Conservation (phyloP, 2,329 filamentous ascomycete species). For the Graphilbum sp. region DNA sequence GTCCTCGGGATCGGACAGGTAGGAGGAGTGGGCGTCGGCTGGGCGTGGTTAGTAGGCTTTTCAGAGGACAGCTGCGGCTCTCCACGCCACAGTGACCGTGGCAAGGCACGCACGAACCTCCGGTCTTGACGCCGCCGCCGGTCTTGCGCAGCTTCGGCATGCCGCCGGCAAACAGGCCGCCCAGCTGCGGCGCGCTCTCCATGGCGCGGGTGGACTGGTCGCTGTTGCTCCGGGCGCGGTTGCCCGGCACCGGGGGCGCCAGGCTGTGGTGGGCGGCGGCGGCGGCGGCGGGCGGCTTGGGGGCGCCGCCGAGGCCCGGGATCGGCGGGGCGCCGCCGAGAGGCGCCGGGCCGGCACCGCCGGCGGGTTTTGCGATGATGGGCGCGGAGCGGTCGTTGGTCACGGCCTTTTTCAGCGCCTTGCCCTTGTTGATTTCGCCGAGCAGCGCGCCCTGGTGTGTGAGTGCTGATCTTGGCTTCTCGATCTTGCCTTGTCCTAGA, state of each 20-base stretch:
- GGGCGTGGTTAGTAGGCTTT: not conserved
- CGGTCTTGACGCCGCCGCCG: constrained; percentile 64
- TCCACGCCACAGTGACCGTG: constrained; percentile 9
- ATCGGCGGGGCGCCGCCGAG: constrained; percentile 68
- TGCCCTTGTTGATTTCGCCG: constrained; percentile 73
- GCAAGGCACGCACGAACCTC: constrained; percentile 22
- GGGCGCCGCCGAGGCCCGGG: constrained; percentile 41
- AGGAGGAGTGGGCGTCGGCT: constrained; percentile 55
- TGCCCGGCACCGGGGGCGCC: constrained; percentile 55
- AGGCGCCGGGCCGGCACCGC: constrained; percentile 34
- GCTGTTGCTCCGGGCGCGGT: constrained; percentile 69
- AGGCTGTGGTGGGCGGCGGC: constrained; percentile 36
- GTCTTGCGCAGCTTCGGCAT: constrained; percentile 91
- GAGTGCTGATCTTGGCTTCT: too few species aligned
- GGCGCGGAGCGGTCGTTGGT: constrained; percentile 90
- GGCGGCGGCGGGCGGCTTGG: constrained; percentile 26
- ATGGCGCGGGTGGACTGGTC: constrained; percentile 40
- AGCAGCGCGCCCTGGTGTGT: constrained; percentile 72
- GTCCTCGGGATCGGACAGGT: constrained; percentile 62
- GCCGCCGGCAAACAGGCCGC: constrained; percentile 76
- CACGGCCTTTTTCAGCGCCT: constrained; percentile 63
- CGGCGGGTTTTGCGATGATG: constrained; percentile 33
- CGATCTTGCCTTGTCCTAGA: too few species aligned
- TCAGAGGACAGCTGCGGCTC: too few species aligned
- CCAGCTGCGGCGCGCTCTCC: constrained; percentile 54